Evolutionary conservation across 208 protist genomes (phyloP).

Genomic region (Lotmaria passim): DNA sequence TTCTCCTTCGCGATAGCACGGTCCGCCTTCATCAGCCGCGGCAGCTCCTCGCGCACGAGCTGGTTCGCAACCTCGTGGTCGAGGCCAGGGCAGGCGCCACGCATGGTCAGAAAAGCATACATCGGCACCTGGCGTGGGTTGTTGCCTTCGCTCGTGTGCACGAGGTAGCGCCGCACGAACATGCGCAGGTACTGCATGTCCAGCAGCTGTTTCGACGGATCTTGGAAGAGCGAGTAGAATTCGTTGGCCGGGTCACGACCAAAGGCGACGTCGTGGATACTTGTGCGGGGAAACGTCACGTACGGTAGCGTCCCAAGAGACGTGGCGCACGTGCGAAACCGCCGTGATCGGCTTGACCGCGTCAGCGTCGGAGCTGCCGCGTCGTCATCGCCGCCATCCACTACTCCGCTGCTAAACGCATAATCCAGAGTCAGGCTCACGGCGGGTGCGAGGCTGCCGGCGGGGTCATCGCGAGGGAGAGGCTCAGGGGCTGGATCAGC

Average conservation of each 20-base stretch:
- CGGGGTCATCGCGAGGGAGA: neutral
- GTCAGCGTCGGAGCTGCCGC: neutral
- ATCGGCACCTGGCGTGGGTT: slow-evolving; percentile 67
- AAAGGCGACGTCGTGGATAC: slow-evolving; percentile 76
- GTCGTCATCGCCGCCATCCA: neutral
- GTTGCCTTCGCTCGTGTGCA: slow-evolving; percentile 76
- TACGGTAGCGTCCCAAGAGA: slow-evolving; percentile 65
- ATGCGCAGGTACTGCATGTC: slow-evolving; percentile 86
- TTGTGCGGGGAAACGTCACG: slow-evolving; percentile 67
- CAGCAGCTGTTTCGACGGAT: slow-evolving; percentile 46
- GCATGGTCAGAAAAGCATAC: slow-evolving; percentile 56
- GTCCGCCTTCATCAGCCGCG: slow-evolving; percentile 60
- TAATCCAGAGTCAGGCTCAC: neutral
- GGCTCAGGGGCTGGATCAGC: neutral
- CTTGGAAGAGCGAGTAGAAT: slow-evolving; percentile 70
- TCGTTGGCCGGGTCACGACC: slow-evolving; percentile 47
- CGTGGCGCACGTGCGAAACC: neutral
- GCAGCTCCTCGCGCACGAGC: slow-evolving; percentile 68
- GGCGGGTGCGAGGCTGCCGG: slow-evolving; percentile 19
- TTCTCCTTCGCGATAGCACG: slow-evolving; percentile 45
- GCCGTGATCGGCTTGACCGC: too few species aligned
- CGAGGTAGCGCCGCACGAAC: slow-evolving; percentile 80
- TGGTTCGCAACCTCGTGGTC: slow-evolving; percentile 58
- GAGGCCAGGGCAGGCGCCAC: slow-evolving; percentile 49
- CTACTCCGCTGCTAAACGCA: neutral